Evolutionary conservation across 768 basidiomycete genomes (phyloP), one percentile per base, ranked within the genome.

Genomic region (Auriculariales sp.): DNA sequence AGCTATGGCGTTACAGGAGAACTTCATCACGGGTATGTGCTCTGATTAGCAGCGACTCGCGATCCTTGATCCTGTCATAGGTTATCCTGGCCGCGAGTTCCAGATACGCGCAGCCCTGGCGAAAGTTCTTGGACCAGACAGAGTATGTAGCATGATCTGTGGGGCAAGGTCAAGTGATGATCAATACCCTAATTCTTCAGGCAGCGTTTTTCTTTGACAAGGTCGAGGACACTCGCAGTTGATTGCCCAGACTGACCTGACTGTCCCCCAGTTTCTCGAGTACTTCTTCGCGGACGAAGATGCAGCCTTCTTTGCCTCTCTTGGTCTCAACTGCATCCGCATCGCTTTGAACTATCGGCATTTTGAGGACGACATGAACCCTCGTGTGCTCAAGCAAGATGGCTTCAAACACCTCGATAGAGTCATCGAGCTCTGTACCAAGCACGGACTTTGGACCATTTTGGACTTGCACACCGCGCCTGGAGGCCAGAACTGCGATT

Each of bases 121-220:
- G 17, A 69, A 75, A 9, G 71, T 77, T 2, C 68, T 90, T 25
- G 87, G 87, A 0, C 52, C 71, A 46, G 72, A 73, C 42, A 82
- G 25, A 52, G 46, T 52, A 52, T 35, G 47, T 49, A 15, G 28
- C 12, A 12, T 33, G 15, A 33, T 30, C 47, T n/a, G 15, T 15
- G 10, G n/a, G 15, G 11, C 12, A 12, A 14, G 15, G 10, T 34
- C 14, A 14, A 15, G 15, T 15, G 27, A 24, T 35, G 11, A 10
- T 34, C 32, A 11, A 25, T 48, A 66, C 30, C 65, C n/a, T n/a
- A n/a, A n/a, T n/a, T n/a, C n/a, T n/a, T n/a, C n/a, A 84, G 61
- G 75, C 81, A 7, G 77, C 78, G 10, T 79, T 79, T 62, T 91
- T 88, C 71, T 91, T 89, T 58, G 83, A 90, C 71, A 85, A 83